phyloP scores from a whole-genome alignment of 2,329 filamentous ascomycete genomes.

The Emmonsia crescens region DNA sequence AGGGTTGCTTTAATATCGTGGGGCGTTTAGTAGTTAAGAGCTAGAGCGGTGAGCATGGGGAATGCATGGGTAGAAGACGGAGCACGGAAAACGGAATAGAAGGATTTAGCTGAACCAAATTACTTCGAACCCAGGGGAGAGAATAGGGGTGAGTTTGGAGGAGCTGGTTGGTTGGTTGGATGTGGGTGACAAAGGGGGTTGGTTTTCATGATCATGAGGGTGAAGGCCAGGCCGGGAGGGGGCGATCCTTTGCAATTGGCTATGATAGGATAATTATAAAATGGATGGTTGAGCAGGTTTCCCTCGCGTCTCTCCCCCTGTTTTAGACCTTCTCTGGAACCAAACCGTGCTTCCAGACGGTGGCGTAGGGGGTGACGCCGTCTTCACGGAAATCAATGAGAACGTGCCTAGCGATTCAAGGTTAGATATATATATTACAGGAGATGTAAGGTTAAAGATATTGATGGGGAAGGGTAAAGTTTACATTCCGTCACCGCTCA shows the following conservation, averaged over 20 bases:
- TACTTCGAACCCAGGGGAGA: background rate
- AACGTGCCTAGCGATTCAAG: constrained; percentile 50
- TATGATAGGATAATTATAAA: background rate
- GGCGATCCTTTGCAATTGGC: background rate
- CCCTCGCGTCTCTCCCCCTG: background rate
- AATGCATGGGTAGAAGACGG: background rate
- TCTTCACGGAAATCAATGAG: constrained; percentile 98
- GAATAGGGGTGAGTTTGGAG: background rate
- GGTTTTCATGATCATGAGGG: background rate
- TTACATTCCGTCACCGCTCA: constrained; percentile 90
- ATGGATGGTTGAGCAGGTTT: background rate
- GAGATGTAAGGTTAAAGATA: background rate
- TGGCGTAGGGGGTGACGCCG: constrained; percentile 78
- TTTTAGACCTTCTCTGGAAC: constrained; percentile 79
- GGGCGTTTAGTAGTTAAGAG: background rate
- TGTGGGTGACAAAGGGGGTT: too few relatives aligned
- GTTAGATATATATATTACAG: background rate
- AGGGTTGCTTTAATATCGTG: background rate
- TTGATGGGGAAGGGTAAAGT: constrained; percentile 32
- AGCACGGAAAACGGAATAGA: background rate
- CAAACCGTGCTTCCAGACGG: constrained; percentile 92
- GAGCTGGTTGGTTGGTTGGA: background rate
- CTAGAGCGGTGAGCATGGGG: too few relatives aligned
- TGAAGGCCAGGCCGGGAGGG: background rate
- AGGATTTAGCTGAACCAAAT: background rate